Conservation (phyloP, 192 early-diverging fungal genomes). For the Mortierella hygrophila region DNA sequence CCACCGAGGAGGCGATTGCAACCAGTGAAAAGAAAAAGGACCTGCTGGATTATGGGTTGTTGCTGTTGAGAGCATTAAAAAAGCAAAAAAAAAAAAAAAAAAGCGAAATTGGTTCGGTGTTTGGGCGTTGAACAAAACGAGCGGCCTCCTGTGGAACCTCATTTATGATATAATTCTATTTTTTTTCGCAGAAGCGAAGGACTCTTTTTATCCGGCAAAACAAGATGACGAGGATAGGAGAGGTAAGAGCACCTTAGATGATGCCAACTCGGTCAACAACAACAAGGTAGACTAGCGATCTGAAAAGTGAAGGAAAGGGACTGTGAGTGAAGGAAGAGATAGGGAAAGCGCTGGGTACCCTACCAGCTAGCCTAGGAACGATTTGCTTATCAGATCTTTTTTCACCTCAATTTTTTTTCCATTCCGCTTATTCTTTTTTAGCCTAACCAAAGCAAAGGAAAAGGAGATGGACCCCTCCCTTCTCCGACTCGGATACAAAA, state of each 20-base stretch:
- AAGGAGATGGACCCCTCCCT: too few relatives aligned
- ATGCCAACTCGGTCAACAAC: not conserved
- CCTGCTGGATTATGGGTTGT: not conserved
- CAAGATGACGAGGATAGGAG: not conserved
- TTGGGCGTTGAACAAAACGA: not conserved
- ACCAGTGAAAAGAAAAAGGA: not conserved
- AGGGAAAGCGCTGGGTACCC: not conserved
- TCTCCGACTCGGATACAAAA: not conserved
- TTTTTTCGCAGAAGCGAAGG: not conserved
- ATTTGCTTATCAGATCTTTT: constrained; percentile 1
- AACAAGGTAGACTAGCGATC: not conserved
- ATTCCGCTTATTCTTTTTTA: not conserved
- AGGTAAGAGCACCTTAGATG: not conserved
- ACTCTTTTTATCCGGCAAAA: not conserved
- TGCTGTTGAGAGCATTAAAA: not conserved
- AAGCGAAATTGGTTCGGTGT: too few relatives aligned
- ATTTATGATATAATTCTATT: not conserved
- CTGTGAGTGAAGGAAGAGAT: not conserved
- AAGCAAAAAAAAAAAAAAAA: not conserved
- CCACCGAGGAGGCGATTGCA: too few relatives aligned
- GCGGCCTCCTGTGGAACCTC: not conserved
- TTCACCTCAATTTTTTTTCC: not conserved
- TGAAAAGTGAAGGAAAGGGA: not conserved
- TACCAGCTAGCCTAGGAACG: not conserved
- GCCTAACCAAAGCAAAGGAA: not conserved